These are phyloP conservation scores for Penicillium sp. DNA, from an alignment of 2,329 filamentous ascomycete species.

Conservation along the genomic window DNA sequence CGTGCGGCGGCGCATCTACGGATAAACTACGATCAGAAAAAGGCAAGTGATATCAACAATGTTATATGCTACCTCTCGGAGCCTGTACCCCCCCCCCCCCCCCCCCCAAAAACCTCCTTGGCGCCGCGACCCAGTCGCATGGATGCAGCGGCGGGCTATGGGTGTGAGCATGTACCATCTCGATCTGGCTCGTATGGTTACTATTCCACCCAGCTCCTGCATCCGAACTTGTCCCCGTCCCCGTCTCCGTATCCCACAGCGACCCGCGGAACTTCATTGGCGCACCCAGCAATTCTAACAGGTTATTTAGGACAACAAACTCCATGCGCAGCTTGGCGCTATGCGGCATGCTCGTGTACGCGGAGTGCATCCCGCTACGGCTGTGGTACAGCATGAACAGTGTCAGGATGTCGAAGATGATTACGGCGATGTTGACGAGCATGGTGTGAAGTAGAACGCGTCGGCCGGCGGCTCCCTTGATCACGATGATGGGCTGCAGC, in stretches of 20 bases:
- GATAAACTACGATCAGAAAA: not conserved
- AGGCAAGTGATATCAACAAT: not conserved
- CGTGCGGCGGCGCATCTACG: too few species aligned
- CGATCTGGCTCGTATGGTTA: not conserved
- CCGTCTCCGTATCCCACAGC: too few species aligned
- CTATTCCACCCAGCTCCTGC: too few species aligned
- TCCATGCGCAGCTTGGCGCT: conserved; percentile 52
- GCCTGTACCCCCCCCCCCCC: not conserved
- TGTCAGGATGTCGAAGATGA: conserved; percentile 47
- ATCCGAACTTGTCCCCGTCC: too few species aligned
- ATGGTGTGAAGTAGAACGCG: conserved; percentile 51
- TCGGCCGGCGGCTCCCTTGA: conserved; percentile 42
- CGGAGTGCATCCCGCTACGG: conserved; percentile 40
- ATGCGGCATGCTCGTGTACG: conserved; percentile 38
- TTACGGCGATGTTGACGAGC: conserved; percentile 47
- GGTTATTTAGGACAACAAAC: conserved; percentile 54
- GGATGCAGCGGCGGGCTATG: not conserved
- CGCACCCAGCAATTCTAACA: conserved; percentile 29
- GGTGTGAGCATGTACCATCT: not conserved
- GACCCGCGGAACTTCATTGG: not conserved
- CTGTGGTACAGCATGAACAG: conserved; percentile 41
- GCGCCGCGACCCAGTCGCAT: not conserved
- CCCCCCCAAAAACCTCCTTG: not conserved
- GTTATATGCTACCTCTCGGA: not conserved
- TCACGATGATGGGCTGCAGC: conserved; percentile 45